These are phyloP conservation scores for Cucurbita argyrosperma DNA, from an alignment of 306 rosid species.

Conservation along the genomic window DNA sequence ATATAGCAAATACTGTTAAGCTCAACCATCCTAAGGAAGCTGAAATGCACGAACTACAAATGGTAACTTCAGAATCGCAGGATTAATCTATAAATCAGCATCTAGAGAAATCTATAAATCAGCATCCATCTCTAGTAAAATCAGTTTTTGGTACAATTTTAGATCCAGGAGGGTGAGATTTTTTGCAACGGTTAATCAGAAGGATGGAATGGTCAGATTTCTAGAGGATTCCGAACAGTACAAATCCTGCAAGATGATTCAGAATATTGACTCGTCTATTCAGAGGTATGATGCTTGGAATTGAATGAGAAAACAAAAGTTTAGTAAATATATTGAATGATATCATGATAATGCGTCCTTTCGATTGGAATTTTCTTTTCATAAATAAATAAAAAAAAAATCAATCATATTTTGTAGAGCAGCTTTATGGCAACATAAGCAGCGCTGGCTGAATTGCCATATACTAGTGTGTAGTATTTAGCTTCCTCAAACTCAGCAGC, in stretches of 20 bases:
- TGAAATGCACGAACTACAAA: constrained; percentile 88
- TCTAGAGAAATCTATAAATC: constrained; percentile 2
- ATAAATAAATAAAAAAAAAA: neutral
- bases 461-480: too few relatives aligned
- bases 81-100: neutral
- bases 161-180: constrained; percentile 84
- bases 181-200: constrained; percentile 60
- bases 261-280: constrained; percentile 55
- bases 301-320: neutral
- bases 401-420: neutral
- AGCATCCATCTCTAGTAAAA: neutral
- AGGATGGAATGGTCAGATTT: constrained; percentile 90
- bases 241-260: constrained; percentile 65
- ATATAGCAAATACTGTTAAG: constrained; percentile 65
- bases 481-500: too few relatives aligned
- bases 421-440: neutral
- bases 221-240: constrained; percentile 82
- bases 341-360: neutral
- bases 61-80: constrained; percentile 27
- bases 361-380: neutral
- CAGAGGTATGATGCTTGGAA: constrained; percentile 33
- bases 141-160: constrained; percentile 8
- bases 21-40: constrained; percentile 59
- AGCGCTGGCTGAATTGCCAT: neutral
- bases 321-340: neutral